Conservation (phyloP, 2,329 filamentous ascomycete genomes). For the Onygenales sp. region DNA sequence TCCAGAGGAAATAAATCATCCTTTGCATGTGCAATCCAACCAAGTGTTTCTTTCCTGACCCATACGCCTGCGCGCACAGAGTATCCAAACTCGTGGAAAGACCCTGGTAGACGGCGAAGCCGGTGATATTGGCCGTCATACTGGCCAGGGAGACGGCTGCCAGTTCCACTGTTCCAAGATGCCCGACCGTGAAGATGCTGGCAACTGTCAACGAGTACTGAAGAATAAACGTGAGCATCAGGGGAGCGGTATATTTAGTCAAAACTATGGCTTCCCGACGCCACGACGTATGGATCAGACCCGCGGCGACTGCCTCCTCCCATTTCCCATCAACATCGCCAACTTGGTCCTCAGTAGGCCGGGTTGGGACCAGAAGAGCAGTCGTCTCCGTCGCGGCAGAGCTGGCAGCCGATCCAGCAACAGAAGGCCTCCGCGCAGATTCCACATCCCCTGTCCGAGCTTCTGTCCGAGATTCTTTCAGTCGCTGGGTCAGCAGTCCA, state of each 20-base stretch:
- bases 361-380: constrained; percentile 34
- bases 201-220: constrained; percentile 80
- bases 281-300: constrained; percentile 83
- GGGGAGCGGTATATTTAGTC: constrained; percentile 57
- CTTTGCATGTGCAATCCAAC: constrained; percentile 76
- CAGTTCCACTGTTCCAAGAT: constrained; percentile 61
- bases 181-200: constrained; percentile 68
- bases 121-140: constrained; percentile 74
- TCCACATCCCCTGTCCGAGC: constrained; percentile 14
- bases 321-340: constrained; percentile 59
- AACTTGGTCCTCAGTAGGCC: constrained; percentile 38
- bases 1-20: constrained; percentile 69
- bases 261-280: constrained; percentile 79
- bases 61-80: constrained; percentile 86
- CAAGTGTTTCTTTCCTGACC: constrained; percentile 78
- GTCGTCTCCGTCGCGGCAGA: constrained; percentile 36
- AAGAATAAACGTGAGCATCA: constrained; percentile 65
- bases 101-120: constrained; percentile 70
- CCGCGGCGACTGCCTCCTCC: constrained; percentile 74
- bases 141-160: constrained; percentile 59
- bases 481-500: constrained; percentile 6
- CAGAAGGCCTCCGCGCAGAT: constrained; percentile 2
- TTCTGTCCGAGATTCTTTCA: constrained; percentile 8
- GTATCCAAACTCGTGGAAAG: constrained; percentile 86
- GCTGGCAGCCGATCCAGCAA: neutral